Percentiles rank a stretch among this genome's conserved stretches.
Evolutionary conservation across 73 alveolate species (phyloP).

Genomic region (Paramecium octaurelia): DNA sequence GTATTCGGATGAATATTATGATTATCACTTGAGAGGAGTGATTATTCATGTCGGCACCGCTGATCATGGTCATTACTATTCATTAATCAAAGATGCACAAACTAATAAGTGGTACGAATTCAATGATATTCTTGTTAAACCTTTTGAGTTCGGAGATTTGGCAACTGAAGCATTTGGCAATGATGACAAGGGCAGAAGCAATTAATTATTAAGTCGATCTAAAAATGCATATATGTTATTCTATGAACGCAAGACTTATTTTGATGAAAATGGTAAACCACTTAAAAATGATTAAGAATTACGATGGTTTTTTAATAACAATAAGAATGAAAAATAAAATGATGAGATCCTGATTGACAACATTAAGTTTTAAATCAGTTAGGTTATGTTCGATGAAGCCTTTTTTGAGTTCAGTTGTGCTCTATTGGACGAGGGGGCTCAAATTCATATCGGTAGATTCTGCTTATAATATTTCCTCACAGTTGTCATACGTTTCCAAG

Average conservation of each 20-base stretch:
- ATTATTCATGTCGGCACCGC: slow-evolving; percentile 95
- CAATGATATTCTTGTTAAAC: slow-evolving; percentile 70
- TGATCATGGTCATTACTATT: slow-evolving; percentile 93
- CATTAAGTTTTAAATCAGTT: slow-evolving; percentile 39
- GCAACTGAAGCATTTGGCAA: slow-evolving; percentile 94
- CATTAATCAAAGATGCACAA: slow-evolving; percentile 67
- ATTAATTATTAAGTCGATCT: slow-evolving; percentile 59
- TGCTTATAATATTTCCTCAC: slow-evolving; percentile 15
- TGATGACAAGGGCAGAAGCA: slow-evolving; percentile 61
- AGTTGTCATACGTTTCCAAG: neutral
- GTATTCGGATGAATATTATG: slow-evolving; percentile 78
- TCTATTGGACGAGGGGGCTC: neutral
- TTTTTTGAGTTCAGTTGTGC: slow-evolving; percentile 50
- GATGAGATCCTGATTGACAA: slow-evolving; percentile 49
- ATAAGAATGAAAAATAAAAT: neutral
- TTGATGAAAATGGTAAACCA: slow-evolving; percentile 59
- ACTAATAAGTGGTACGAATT: slow-evolving; percentile 67
- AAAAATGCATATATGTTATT: slow-evolving; percentile 94
- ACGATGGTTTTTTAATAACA: slow-evolving; percentile 18
- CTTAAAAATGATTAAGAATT: slow-evolving; percentile 42
- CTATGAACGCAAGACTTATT: slow-evolving; percentile 81
- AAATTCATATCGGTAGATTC: neutral
- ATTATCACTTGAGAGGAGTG: slow-evolving; percentile 87
- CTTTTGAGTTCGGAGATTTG: slow-evolving; percentile 78
- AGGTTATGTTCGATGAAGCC: slow-evolving; percentile 31